Base-by-base conservation (phyloP, 495 filamentous ascomycete species). In the Penicillium flavigenum region DNA sequence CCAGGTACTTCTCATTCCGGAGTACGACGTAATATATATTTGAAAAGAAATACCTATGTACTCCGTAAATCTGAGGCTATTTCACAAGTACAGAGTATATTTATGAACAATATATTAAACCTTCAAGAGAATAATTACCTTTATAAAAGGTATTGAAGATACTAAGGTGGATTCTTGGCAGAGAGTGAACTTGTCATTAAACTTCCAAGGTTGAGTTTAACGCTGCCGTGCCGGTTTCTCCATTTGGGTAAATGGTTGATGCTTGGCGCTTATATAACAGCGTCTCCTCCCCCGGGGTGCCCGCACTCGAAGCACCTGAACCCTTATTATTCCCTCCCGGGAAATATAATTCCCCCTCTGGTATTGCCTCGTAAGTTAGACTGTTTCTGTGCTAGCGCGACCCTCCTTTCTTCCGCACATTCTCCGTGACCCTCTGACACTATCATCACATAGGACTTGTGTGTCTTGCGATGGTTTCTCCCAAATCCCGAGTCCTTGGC, bases 401-500 rank as follows among this genome's bases (percentile, higher is more conserved):
- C 32, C 6, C 11, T 57, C 55, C 49, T 45, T 36, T 36, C 24
- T 49, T 41, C 27, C 31, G 34, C 24, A 47, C 31, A 31, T 29
- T 20, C 31, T n/a, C 41, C 38, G 41, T 38, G 27, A 31, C 38
- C 32, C 26, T 50, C 52, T 50, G 20, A 45, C 29, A 31, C 24
- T 19, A 10, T 34, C 31, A 24, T 46, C 12, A 54, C 50, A 24
- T 44, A 43, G 39, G 19, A 54, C 27, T 50, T 50, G 41, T 48
- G 10, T 26, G 49, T 48, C 57, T 59, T 66, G 63, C 61, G 62
- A 70, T 71, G 68, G 52, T 66, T 61, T 45, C 49, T 31, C 47
- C 32, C 57, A 56, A 64, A 66, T 56, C 53, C 53, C 49, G 59
- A 48, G 24, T 57, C 44, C 46, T 54, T 56, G 36, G 19, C 53